These are phyloP conservation scores for Yarrowia galli DNA, from an alignment of 1,139 yeast genomes.

Conservation along the genomic window DNA sequence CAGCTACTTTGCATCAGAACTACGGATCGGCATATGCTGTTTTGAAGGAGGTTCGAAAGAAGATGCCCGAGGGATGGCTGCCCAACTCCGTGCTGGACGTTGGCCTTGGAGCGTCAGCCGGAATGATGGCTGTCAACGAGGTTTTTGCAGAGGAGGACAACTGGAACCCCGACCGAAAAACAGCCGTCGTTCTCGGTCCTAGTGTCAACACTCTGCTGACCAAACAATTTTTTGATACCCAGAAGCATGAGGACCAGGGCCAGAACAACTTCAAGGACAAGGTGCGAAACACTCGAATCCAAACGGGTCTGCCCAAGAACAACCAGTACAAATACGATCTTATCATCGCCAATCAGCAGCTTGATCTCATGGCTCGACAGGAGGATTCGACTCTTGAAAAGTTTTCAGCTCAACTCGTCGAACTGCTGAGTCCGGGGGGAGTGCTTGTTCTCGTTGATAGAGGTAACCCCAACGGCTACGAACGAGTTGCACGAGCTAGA, in stretches of 20 bases:
- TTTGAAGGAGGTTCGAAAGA: constrained; percentile 67
- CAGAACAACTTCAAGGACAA: constrained; percentile 42
- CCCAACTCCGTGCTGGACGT: constrained; percentile 78
- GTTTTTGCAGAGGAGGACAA: constrained; percentile 64
- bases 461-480: constrained; percentile 91
- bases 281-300: constrained; percentile 41
- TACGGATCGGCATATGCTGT: constrained; percentile 77
- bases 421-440: constrained; percentile 76
- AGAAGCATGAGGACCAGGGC: constrained; percentile 20
- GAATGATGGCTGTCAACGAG: constrained; percentile 87
- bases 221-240: constrained; percentile 56
- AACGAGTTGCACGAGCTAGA: constrained; percentile 86
- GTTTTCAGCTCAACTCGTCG: constrained; percentile 66
- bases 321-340: constrained; percentile 62
- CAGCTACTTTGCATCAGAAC: constrained; percentile 79
- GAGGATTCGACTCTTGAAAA: constrained; percentile 80
- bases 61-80: constrained; percentile 60
- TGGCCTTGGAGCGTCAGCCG: constrained; percentile 93
- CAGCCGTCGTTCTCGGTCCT: constrained; percentile 76
- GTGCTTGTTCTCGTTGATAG: constrained; percentile 80
- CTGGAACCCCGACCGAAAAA: constrained; percentile 68
- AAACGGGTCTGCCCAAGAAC: constrained; percentile 30
- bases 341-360: constrained; percentile 84
- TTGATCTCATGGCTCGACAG: constrained; percentile 60
- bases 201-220: constrained; percentile 65